phyloP scores from a whole-genome alignment of 2,329 filamentous ascomycete genomes.

The Fusarium sp. region DNA sequence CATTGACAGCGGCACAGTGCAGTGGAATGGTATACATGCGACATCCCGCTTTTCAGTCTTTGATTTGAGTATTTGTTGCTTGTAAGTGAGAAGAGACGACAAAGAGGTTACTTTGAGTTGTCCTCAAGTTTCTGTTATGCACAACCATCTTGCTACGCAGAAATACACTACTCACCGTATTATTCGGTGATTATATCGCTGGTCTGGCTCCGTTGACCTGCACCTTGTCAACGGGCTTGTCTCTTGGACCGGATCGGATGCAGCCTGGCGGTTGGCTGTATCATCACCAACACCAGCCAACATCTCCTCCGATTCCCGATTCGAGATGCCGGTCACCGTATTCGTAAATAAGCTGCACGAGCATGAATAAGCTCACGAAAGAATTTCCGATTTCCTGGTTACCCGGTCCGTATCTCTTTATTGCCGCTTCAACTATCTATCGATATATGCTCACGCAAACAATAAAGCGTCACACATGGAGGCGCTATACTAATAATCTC shows the following conservation, averaged over 20 bases:
- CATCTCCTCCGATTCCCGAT: conserved; percentile 17
- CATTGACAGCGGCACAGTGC: conserved; percentile 4
- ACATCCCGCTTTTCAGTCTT: background rate
- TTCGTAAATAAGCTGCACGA: conserved; percentile 21
- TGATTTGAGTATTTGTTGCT: background rate
- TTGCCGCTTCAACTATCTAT: background rate
- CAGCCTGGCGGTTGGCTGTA: conserved; percentile 12
- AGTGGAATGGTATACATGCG: background rate
- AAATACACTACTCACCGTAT: no score
- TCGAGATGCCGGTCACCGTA: conserved; percentile 29
- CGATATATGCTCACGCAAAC: background rate
- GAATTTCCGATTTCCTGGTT: background rate
- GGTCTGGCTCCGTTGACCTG: background rate
- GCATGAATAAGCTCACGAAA: background rate
- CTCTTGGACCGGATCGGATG: conserved; percentile 13
- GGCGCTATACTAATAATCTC: background rate
- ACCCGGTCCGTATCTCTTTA: background rate
- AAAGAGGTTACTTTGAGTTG: background rate
- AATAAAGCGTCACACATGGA: background rate
- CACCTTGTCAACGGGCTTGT: background rate
- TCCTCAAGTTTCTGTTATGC: no score
- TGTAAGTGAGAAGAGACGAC: background rate
- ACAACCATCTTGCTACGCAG: background rate
- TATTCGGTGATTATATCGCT: background rate
- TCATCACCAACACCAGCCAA: conserved; percentile 5